Evolutionary conservation across 1,284 basidiomycete species (phyloP), one percentile per base, ranked within the genome.

Genomic region (Microbotryum scabiosae): DNA sequence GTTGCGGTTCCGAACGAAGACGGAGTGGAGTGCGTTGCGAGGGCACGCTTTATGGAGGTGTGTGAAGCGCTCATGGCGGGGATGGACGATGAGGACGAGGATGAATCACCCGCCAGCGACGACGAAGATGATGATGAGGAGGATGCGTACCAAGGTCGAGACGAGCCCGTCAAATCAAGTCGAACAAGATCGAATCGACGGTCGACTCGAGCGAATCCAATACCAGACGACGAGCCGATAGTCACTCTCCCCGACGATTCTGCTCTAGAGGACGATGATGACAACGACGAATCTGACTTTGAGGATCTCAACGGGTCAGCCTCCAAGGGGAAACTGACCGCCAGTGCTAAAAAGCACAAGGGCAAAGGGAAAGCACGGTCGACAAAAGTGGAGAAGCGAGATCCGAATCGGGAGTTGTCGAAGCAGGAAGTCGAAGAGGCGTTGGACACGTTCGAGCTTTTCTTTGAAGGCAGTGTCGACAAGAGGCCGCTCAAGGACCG

Each of bases 391-490:
- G 32, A 43, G 50, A 57, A 28, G 47, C 36, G 23, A 23, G 36
- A 43, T 43, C n/a, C 36, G 12, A 41, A 43, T 43, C 52, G 10
- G 20, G 18, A 48, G 3, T 23, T 69, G 16, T 63, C 59, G 6
- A 44, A 53, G 16, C 48, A 60, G 9, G 64, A 70, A 46, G 28
- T 71, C 30, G 57, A 58, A 44, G 69, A 62, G 36, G 65, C 66
- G 12, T 25, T 26, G 20, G 66, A 68, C 44, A 64, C 70, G 62
- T 71, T 68, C 47, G 67, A 69, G 21, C 61, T 69, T 25, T 71
- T 71, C 60, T 71, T 71, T 51, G 57, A 60, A 6, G 56, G 52
- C 9, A 65, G 58, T n/a, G 53, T 61, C 16, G 59, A 63, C 49
- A 26, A 26, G 10, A 45, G 32, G 14, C 26, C 26, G 41, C 49